A percentile compares a stretch with the other conserved stretches of the same genome.
phyloP scores from a whole-genome alignment of 495 filamentous ascomycete species.

The Astrocystis sublimbata region DNA sequence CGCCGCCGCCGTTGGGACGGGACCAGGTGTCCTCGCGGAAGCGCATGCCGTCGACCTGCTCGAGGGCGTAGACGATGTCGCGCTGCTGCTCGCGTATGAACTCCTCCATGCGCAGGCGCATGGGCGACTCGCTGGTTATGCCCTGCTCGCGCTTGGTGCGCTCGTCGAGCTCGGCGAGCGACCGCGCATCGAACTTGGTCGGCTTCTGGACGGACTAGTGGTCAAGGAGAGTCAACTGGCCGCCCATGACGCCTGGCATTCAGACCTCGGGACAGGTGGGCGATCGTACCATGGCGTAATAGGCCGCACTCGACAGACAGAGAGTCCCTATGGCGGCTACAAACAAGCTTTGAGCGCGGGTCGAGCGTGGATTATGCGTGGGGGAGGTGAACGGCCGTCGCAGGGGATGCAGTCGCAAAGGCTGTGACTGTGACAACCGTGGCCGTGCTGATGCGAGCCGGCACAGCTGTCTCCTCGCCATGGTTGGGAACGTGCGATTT shows the following conservation, averaged over 20 bases:
- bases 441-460: conserved; percentile 27
- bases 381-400: conserved; percentile 27
- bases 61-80: conserved; percentile 77
- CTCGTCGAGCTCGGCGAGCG: conserved; percentile 73
- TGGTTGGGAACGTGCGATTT: conserved; percentile 5
- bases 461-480: conserved; percentile 28
- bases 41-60: conserved; percentile 75
- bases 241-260: not conserved
- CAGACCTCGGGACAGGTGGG: not conserved
- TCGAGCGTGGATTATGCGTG: conserved; percentile 22
- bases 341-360: conserved; percentile 18
- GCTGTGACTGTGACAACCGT: conserved; percentile 22
- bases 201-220: conserved; percentile 42
- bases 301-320: conserved; percentile 25
- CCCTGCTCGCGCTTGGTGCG: conserved; percentile 65
- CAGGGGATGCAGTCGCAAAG: conserved; percentile 13
- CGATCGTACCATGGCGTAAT: conserved; percentile 30
- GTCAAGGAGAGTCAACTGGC: conserved; percentile 22
- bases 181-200: conserved; percentile 40
- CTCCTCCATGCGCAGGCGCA: conserved; percentile 96
- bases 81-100: conserved; percentile 91
- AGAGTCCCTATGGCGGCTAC: conserved; percentile 24
- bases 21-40: conserved; percentile 87
- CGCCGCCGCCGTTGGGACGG: conserved; percentile 75
- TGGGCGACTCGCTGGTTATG: conserved; percentile 73